Base-by-base conservation (phyloP, 2,329 filamentous ascomycete genomes). In the Colletotrichum ledebouriae region DNA sequence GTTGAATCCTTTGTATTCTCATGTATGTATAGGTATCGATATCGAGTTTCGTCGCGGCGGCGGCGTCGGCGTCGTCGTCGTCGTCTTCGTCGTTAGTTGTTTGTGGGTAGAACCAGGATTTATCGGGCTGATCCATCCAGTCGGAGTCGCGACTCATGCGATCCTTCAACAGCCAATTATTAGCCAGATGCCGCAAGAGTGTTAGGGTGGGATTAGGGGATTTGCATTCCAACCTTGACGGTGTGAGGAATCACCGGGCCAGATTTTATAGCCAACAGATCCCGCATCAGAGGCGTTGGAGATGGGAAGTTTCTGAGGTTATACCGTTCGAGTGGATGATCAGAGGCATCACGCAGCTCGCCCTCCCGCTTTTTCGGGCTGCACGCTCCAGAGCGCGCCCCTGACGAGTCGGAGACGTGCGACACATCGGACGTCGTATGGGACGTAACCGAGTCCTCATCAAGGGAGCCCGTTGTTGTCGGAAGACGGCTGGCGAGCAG, bases 291-390 rank as follows among this genome's bases (percentile, higher is more conserved):
- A 9, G 42, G 10, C 3, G 42, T 49, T 17, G 17, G 17, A 2
- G 56, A 42, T 9, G 9, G 12, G 2, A 12, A 15, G 7, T 25
- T 34, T 7, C 4, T 13, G 42, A 49, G 13, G 7, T 0, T 4
- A 4, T 37, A 2, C 0, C 29, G 25, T 10, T 34, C n/a, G 0
- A 59, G 41, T 4, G 56, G 56, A n/a, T 59, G 22, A 0, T 39
- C 15, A 6, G 13, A 6, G 0, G 25, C 41, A 5, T 20, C 15
- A 0, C 42, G 42, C 7, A 59, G 56, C 42, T 37, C 29, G 29
- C 11, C 20, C 29, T 59, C 56, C 0, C 56, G 56, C 12, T 59
- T 59, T 42, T 59, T 59, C 3, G 56, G 42, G 29, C 56, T 59
- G 20, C 33, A n/a, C 2, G 15, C 13, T 5, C 50, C 50, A 29